Percentiles rank a stretch among this genome's conserved stretches.
These are phyloP conservation scores for Leccinum rimulosum DNA, from an alignment of 768 basidiomycete genomes.

Conservation along the genomic window DNA sequence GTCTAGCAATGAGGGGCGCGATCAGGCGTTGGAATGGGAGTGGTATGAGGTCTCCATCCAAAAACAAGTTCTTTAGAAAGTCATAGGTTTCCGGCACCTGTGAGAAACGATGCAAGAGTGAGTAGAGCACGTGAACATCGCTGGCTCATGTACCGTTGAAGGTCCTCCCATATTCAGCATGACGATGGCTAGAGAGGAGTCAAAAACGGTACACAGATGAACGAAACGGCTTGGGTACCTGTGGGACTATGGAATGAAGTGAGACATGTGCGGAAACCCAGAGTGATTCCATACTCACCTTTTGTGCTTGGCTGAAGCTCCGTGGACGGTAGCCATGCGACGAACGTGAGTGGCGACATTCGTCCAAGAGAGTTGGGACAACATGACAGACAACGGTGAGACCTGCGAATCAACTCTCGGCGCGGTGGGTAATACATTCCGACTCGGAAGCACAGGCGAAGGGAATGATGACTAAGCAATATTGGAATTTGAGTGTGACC, in stretches of 20 bases:
- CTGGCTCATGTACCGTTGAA: constrained; percentile 60
- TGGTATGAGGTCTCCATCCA: constrained; percentile 91
- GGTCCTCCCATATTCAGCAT: constrained; percentile 99
- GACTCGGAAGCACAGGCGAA: neutral
- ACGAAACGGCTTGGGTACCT: constrained; percentile 38
- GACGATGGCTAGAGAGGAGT: constrained; percentile 64
- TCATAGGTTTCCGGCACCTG: constrained; percentile 91
- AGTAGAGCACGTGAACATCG: neutral
- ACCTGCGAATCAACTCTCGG: neutral
- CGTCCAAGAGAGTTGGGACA: constrained; percentile 19
- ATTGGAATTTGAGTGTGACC: neutral
- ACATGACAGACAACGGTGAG: constrained; percentile 26
- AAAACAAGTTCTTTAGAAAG: constrained; percentile 90
- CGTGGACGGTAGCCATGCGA: constrained; percentile 46
- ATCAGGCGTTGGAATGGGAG: constrained; percentile 87
- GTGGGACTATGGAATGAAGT: constrained; percentile 48
- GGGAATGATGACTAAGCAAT: constrained; percentile 17
- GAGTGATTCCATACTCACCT: constrained; percentile 34
- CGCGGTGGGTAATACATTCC: neutral
- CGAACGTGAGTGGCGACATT: constrained; percentile 29
- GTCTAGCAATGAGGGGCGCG: constrained; percentile 84
- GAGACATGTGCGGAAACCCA: constrained; percentile 8
- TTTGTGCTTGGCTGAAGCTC: constrained; percentile 38
- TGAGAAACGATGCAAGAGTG: constrained; percentile 2
- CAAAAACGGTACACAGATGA: neutral